Base-by-base conservation (phyloP, 1,139 yeast genomes). In the Petasospora rhodanensis region DNA sequence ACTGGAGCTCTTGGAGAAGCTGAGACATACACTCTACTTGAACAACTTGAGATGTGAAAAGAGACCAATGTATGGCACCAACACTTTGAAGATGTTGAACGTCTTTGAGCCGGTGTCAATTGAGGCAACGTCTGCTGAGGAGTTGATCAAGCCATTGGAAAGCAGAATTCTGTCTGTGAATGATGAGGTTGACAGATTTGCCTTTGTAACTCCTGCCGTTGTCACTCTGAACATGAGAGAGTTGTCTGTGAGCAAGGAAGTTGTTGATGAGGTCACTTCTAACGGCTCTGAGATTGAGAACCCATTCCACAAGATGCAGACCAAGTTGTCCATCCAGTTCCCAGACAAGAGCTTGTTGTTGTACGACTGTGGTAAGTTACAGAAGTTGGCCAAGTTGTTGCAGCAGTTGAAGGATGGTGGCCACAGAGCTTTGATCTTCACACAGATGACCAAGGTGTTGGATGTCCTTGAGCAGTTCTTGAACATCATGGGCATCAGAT, bases 371-470 rank as follows among this genome's bases (percentile, higher is more conserved):
- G 99, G 99, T 39, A 93, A 93, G 56, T 66, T 93, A 24, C 99
- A 93, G 52, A 81, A 79, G 48, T 62, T 93, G 34, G 93, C 96
- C 0, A 57, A 62, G 5, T 63, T 93, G 33, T 60, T 93, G 37
- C 86, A 83, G 40, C 81, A 84, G 18, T 66, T 93, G 44, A 81
- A 83, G 35, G 78, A 85, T 21, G 76, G 76, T 32, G 97, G 97
- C 0, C 98, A 93, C 54, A 68, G 98, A 38, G 97, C 95, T 2
- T 70, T 93, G 45, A 91, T 93, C 38, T 93, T 93, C 63, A 93
- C 99, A 0, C 99, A 93, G 58, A 93, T 93, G 99, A 91, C 98
- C 3, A 83, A 85, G 52, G 97, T 93, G 13, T 67, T 93, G 56
- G 98, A 93, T 61, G 79, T 93, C 31, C 62, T 93, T 40, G 99